These are phyloP conservation scores for Acacia crassicarpa DNA, from an alignment of 306 rosid genomes.

Conservation along the genomic window DNA sequence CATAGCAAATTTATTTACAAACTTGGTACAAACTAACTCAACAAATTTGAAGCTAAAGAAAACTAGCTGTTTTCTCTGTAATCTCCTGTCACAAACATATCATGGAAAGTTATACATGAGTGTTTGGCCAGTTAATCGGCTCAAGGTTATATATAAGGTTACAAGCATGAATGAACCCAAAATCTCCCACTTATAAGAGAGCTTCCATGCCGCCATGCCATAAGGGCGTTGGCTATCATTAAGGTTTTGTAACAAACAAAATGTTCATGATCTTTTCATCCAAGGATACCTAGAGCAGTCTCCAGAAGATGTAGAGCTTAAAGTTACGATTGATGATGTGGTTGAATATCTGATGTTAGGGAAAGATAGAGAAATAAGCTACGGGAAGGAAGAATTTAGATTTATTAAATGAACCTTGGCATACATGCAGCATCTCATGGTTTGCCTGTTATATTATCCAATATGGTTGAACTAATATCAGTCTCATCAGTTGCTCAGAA, in stretches of 20 bases:
- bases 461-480: neutral
- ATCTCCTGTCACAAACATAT: neutral
- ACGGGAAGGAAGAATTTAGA: neutral
- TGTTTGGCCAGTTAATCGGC: constrained; percentile 6
- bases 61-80: neutral
- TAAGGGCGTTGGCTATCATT: neutral
- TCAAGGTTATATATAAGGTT: neutral
- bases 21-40: neutral
- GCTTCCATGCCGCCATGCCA: neutral
- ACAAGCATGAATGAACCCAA: neutral
- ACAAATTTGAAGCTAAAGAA: neutral
- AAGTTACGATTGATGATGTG: neutral
- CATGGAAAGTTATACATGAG: neutral
- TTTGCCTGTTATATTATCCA: neutral
- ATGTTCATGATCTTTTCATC: neutral
- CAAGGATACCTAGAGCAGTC: neutral
- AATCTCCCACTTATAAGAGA: neutral
- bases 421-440: neutral
- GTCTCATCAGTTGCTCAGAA: neutral
- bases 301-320: neutral
- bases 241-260: neutral
- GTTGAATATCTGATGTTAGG: neutral
- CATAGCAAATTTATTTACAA: neutral
- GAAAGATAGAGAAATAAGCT: neutral
- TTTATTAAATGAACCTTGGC: neutral